Percentiles rank a stretch among this genome's conserved stretches.
Evolutionary conservation across 768 basidiomycete genomes (phyloP).

Genomic region (Lyophyllum atratum): DNA sequence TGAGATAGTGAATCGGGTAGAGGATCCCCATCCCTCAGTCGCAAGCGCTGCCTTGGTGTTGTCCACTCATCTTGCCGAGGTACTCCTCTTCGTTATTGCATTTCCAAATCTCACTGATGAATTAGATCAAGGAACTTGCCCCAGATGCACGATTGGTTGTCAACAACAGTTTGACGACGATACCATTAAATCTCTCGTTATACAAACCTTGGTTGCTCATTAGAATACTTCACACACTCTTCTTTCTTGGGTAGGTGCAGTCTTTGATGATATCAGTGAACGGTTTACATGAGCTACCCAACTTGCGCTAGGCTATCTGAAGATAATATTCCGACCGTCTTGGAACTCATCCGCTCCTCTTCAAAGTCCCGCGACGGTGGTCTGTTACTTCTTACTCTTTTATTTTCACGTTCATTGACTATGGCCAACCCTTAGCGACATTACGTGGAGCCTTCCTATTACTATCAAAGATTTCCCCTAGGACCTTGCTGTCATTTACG

Average conservation of each 20-base stretch:
- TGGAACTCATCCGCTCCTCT: slow-evolving; percentile 27
- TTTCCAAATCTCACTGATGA: background rate
- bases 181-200: background rate
- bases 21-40: slow-evolving; percentile 46
- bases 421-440: slow-evolving; percentile 25
- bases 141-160: background rate
- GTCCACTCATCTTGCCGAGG: slow-evolving; percentile 26
- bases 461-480: slow-evolving; percentile 28
- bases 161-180: slow-evolving; percentile 10
- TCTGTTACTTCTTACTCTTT: slow-evolving; percentile 10
- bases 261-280: background rate
- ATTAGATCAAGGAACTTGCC: slow-evolving; percentile 1
- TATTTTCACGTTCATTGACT: background rate
- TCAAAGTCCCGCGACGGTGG: slow-evolving; percentile 22
- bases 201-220: slow-evolving; percentile 18
- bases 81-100: slow-evolving; percentile 8
- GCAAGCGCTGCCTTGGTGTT: slow-evolving; percentile 46
- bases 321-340: slow-evolving; percentile 23
- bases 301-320: slow-evolving; percentile 19
- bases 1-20: slow-evolving; percentile 40
- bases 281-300: background rate
- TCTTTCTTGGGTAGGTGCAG: slow-evolving; percentile 31
- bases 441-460: slow-evolving; percentile 40
- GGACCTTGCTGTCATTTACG: slow-evolving; percentile 28
- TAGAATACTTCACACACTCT: slow-evolving; percentile 26